Evolutionary conservation across 2,329 filamentous ascomycete species (phyloP).

Genomic region (Microascus cirrosus): DNA sequence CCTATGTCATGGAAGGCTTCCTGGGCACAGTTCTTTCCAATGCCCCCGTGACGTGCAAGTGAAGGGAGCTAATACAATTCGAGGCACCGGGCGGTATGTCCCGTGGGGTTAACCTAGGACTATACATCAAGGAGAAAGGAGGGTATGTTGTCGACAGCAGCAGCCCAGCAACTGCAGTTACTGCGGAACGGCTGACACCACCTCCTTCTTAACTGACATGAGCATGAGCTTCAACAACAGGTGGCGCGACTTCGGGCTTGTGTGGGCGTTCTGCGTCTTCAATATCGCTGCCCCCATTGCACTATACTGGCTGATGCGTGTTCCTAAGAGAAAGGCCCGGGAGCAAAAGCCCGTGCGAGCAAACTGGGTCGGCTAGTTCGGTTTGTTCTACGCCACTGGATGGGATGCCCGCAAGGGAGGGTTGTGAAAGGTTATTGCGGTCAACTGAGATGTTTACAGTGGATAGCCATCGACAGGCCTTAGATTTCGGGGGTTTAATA

Average conservation of each 20-base stretch:
- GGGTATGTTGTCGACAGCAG: constrained; percentile 36
- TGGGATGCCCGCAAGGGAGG: no score
- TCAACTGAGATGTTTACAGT: no score
- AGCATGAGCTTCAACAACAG: constrained; percentile 35
- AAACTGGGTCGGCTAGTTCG: no score
- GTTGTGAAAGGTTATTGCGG: no score
- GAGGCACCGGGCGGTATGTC: constrained; percentile 39
- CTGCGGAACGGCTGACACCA: constrained; percentile 26
- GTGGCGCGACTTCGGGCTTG: constrained; percentile 47
- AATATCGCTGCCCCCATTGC: constrained; percentile 37
- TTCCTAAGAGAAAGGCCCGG: constrained; percentile 18
- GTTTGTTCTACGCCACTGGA: no score
- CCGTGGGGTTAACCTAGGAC: constrained; percentile 44
- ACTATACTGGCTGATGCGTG: constrained; percentile 36
- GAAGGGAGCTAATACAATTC: constrained; percentile 54
- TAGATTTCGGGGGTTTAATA: no score
- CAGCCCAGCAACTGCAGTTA: constrained; percentile 32
- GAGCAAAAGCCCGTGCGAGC: no score
- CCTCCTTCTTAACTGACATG: constrained; percentile 25
- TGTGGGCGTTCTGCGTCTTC: constrained; percentile 41
- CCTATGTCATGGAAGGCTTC: constrained; percentile 60
- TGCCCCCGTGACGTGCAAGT: constrained; percentile 45
- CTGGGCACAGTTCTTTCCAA: constrained; percentile 53
- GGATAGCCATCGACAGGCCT: no score
- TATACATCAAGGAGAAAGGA: constrained; percentile 30